A percentile compares a stretch with the other conserved stretches of the same genome.
Evolutionary conservation across 257 asterid species (phyloP).

Genomic region (Asclepias syriaca): DNA sequence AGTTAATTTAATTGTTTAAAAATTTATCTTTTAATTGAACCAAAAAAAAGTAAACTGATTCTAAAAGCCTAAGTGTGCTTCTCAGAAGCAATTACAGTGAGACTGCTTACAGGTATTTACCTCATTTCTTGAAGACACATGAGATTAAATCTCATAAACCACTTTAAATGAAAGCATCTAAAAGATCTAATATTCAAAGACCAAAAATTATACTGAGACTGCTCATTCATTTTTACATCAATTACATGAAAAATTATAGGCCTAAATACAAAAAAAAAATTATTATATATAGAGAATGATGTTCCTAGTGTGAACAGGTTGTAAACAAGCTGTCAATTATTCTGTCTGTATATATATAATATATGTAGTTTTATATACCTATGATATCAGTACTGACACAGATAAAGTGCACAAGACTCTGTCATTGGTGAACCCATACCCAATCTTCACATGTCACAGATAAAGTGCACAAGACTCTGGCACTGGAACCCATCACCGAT

Average conservation of each 20-base stretch:
- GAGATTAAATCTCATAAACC: neutral
- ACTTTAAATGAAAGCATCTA: neutral
- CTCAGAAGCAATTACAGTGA: no score
- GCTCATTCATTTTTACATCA: no score
- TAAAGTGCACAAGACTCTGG: neutral
- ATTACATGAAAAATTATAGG: no score
- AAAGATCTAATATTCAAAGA: neutral
- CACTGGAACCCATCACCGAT: neutral
- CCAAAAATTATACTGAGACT: neutral
- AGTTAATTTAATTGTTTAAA: neutral
- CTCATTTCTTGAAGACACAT: neutral
- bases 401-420: neutral
- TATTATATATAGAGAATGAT: neutral
- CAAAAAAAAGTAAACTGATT: neutral
- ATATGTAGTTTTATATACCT: neutral
- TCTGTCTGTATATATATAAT: neutral
- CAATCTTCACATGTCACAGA: neutral
- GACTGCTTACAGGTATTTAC: no score
- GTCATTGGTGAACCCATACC: neutral
- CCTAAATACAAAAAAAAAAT: neutral
- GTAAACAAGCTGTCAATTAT: neutral
- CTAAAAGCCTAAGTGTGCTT: neutral
- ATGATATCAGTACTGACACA: neutral
- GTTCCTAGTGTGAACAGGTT: neutral
- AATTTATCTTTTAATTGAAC: no score